Evolutionary conservation across 306 rosid genomes (phyloP).

Genomic region (Vachellia collinsii): DNA sequence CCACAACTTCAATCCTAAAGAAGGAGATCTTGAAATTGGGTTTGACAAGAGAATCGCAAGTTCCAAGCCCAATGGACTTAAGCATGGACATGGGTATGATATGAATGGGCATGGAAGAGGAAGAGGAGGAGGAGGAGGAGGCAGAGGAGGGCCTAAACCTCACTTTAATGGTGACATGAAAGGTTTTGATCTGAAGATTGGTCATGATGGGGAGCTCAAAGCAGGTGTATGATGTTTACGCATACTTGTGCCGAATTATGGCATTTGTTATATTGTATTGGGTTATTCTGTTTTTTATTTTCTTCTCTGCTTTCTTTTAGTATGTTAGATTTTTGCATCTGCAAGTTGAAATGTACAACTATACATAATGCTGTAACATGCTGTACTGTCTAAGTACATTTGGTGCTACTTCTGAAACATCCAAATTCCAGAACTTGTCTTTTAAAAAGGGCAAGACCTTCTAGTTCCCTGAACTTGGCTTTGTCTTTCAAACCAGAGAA

Average conservation of each 20-base stretch:
- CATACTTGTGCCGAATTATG: constrained; percentile 27
- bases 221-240: constrained; percentile 41
- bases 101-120: constrained; percentile 15
- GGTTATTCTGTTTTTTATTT: constrained; percentile 34
- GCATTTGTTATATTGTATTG: constrained; percentile 24
- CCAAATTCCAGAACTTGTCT: not conserved
- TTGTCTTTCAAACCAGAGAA: not conserved
- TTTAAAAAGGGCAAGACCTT: not conserved
- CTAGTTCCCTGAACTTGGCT: not conserved
- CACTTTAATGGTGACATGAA: constrained; percentile 42
- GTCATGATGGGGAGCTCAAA: constrained; percentile 45
- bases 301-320: constrained; percentile 27
- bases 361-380: constrained; percentile 11
- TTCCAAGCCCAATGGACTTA: constrained; percentile 42
- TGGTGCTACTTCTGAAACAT: not conserved
- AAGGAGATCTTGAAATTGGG: constrained; percentile 63
- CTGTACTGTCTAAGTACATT: not conserved
- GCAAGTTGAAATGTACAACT: constrained; percentile 46
- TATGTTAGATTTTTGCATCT: constrained; percentile 37
- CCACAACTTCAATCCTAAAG: constrained; percentile 48
- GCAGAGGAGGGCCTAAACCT: constrained; percentile 35
- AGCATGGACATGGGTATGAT: constrained; percentile 33
- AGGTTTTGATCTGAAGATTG: constrained; percentile 49
- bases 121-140: not conserved
- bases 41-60: constrained; percentile 53